These are phyloP conservation scores for Leccinum truebloodii DNA, from an alignment of 768 basidiomycete genomes.

Conservation along the genomic window DNA sequence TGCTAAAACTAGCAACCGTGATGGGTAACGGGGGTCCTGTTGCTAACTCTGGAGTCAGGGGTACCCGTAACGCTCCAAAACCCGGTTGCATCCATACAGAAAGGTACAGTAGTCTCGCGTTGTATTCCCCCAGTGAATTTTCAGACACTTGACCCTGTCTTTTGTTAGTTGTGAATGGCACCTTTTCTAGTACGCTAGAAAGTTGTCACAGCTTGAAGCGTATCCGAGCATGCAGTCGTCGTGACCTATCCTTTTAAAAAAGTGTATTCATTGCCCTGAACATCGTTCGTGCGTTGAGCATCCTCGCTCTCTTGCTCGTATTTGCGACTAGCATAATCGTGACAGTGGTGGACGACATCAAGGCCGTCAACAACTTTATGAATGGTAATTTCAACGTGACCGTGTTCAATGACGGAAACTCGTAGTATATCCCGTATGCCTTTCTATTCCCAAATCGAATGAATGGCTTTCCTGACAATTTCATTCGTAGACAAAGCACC, in stretches of 20 bases:
- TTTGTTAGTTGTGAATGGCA: too few relatives aligned
- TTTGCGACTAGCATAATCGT: slow-evolving; percentile 75
- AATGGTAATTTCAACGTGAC: slow-evolving; percentile 38
- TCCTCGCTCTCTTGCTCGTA: slow-evolving; percentile 78
- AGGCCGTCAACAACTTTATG: slow-evolving; percentile 68
- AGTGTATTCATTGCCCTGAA: slow-evolving; percentile 78
- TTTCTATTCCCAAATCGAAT: background rate
- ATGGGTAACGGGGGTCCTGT: too few relatives aligned
- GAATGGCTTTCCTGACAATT: background rate
- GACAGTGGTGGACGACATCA: slow-evolving; percentile 73
- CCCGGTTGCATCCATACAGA: too few relatives aligned
- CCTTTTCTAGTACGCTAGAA: too few relatives aligned
- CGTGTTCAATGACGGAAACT: slow-evolving; percentile 49
- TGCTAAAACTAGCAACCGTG: too few relatives aligned
- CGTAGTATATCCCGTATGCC: slow-evolving; percentile 81
- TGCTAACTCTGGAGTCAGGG: too few relatives aligned
- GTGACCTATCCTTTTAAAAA: slow-evolving; percentile 27
- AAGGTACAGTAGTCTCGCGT: too few relatives aligned
- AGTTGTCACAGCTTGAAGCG: too few relatives aligned
- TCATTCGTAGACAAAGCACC: slow-evolving; percentile 58
- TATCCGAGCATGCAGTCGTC: background rate
- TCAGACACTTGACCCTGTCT: too few relatives aligned
- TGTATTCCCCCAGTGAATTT: too few relatives aligned
- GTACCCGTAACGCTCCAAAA: too few relatives aligned
- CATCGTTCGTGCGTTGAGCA: slow-evolving; percentile 68